These are phyloP conservation scores for Trichoderma guizhouense DNA, from an alignment of 2,329 filamentous ascomycete species.

Conservation along the genomic window DNA sequence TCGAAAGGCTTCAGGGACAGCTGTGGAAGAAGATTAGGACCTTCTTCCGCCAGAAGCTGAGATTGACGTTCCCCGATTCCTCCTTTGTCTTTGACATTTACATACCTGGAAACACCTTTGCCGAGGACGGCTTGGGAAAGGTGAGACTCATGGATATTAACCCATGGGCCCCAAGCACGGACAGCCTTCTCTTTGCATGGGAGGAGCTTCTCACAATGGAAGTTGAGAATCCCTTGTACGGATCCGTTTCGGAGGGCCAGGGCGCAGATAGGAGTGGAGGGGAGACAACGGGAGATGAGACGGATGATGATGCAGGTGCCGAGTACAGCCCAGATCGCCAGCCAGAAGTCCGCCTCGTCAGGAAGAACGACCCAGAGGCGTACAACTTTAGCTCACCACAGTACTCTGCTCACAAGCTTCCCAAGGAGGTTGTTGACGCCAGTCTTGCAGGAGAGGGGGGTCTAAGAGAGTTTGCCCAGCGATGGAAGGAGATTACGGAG, in stretches of 20 bases:
- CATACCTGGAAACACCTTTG: constrained; percentile 62
- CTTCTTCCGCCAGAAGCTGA: constrained; percentile 73
- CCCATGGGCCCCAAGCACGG: constrained; percentile 86
- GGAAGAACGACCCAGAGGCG: constrained; percentile 81
- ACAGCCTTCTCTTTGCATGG: constrained; percentile 88
- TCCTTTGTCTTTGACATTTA: constrained; percentile 93
- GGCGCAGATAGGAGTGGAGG: constrained; percentile 37
- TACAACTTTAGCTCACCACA: constrained; percentile 81
- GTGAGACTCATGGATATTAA: constrained; percentile 93
- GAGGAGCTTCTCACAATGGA: constrained; percentile 74
- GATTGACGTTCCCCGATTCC: constrained; percentile 75
- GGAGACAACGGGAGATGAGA: constrained; percentile 37
- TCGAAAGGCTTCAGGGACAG: constrained; percentile 59
- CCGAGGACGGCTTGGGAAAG: constrained; percentile 61
- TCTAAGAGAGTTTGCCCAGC: constrained; percentile 73
- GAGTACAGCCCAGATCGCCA: constrained; percentile 56
- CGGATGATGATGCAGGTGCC: constrained; percentile 38
- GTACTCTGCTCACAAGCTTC: constrained; percentile 93
- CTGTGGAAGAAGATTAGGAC: constrained; percentile 66
- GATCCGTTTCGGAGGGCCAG: constrained; percentile 33
- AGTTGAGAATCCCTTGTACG: constrained; percentile 56
- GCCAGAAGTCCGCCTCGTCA: constrained; percentile 79
- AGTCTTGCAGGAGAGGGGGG: constrained; percentile 67
- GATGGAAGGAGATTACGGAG: constrained; percentile 64
- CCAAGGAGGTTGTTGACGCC: constrained; percentile 82